Evolutionary conservation across 306 rosid genomes (phyloP).

Genomic region (Cucurbita maxima): DNA sequence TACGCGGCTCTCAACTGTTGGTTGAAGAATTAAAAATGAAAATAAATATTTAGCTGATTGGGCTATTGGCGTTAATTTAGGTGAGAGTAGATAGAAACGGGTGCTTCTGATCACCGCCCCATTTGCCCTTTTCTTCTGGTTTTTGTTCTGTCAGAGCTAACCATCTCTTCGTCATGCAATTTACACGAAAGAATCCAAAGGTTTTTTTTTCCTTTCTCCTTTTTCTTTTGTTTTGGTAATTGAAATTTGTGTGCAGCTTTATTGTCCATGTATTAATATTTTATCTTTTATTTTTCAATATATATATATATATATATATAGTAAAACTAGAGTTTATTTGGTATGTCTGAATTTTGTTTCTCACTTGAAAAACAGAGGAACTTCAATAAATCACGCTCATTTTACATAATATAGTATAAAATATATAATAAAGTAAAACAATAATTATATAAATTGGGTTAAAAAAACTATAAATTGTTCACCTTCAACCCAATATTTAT

Average conservation of each 20-base stretch:
- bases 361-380: no score
- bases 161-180: neutral
- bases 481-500: no score
- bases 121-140: neutral
- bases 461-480: no score
- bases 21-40: neutral
- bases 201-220: no score
- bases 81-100: slow-evolving; percentile 6
- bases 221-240: neutral
- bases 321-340: no score
- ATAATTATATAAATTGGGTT: no score
- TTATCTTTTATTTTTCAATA: neutral
- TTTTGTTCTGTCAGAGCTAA: neutral
- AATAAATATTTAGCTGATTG: neutral
- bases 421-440: no score
- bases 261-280: neutral
- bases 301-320: no score
- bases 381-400: no score
- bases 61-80: neutral
- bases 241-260: neutral
- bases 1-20: neutral
- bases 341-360: no score
- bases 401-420: no score
- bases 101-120: neutral
- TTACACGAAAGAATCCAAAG: neutral